A percentile compares a stretch with the other conserved stretches of the same genome.
These are phyloP conservation scores for Sporothrix euskadiensis DNA, from an alignment of 2,329 filamentous ascomycete species.

Conservation along the genomic window DNA sequence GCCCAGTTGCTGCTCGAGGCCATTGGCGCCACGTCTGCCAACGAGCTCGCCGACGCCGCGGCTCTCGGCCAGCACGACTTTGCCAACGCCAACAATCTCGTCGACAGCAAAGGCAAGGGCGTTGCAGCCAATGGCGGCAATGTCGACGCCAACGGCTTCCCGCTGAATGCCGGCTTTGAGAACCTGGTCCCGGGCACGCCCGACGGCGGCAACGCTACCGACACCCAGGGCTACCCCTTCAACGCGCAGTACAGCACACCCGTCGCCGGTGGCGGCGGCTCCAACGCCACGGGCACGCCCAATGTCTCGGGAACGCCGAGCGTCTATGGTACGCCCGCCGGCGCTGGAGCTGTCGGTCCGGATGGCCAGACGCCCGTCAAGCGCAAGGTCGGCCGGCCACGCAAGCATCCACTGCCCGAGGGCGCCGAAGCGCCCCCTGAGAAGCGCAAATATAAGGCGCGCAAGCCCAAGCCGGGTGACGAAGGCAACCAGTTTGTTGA, in stretches of 20 bases:
- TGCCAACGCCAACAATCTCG: neutral
- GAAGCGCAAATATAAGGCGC: conserved; percentile 67
- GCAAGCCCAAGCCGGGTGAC: conserved; percentile 49
- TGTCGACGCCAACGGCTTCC: neutral
- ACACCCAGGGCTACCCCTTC: neutral
- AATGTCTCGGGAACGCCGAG: conserved; percentile 44
- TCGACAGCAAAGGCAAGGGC: neutral
- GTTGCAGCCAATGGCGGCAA: neutral
- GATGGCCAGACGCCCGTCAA: conserved; percentile 55
- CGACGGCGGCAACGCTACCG: neutral
- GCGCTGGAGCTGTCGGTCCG: conserved; percentile 35
- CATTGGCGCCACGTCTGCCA: neutral
- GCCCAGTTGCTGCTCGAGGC: conserved; percentile 4
- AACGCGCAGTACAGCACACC: neutral
- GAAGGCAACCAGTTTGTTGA: conserved; percentile 36
- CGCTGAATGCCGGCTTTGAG: neutral
- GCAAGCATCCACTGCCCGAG: conserved; percentile 63
- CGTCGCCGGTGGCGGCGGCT: conserved; percentile 40
- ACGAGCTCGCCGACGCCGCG: neutral
- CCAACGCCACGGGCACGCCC: neutral
- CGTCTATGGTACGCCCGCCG: conserved; percentile 48
- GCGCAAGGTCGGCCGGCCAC: conserved; percentile 64
- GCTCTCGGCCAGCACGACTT: conserved; percentile 14
- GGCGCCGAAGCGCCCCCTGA: conserved; percentile 54
- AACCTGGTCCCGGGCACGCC: conserved; percentile 1